Conservation (phyloP, 108 stramenopile species). For the Stephanodiscus minutulus region DNA sequence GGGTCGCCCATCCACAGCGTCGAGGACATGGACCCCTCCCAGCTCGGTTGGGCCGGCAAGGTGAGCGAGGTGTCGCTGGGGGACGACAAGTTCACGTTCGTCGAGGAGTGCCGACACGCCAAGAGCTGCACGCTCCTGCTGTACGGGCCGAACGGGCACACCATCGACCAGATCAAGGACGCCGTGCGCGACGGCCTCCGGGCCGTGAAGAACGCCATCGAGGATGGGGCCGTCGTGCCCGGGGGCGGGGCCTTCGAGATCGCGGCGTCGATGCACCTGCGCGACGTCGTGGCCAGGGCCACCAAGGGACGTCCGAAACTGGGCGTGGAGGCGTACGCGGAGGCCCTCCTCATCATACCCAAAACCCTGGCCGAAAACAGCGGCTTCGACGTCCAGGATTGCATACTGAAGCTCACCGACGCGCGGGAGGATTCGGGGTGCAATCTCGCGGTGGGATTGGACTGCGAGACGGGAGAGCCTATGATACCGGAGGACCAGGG, state of each 20-base stretch:
- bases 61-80: constrained; percentile 96
- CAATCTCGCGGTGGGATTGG: constrained; percentile 86
- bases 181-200: constrained; percentile 97
- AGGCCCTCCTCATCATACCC: constrained; percentile 95
- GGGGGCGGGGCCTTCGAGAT: constrained; percentile 98
- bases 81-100: constrained; percentile 99
- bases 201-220: constrained; percentile 96
- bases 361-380: constrained; percentile 98
- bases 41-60: constrained; percentile 94
- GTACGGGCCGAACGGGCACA: constrained; percentile 97
- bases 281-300: constrained; percentile 54
- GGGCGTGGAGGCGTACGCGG: constrained; percentile 96
- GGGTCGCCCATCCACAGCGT: constrained; percentile 93
- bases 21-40: constrained; percentile 89
- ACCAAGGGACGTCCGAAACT: constrained; percentile 93
- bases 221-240: constrained; percentile 93
- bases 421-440: constrained; percentile 67
- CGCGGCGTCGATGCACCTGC: constrained; percentile 81
- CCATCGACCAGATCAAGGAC: constrained; percentile 98
- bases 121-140: constrained; percentile 94
- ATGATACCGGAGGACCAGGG: constrained; percentile 94
- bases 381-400: constrained; percentile 96
- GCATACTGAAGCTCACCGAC: constrained; percentile 88
- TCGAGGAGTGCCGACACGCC: constrained; percentile 93
- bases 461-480: constrained; percentile 91